Conservation (phyloP, 192 early-diverging fungal genomes). For the Cladochytrium replicatum region DNA sequence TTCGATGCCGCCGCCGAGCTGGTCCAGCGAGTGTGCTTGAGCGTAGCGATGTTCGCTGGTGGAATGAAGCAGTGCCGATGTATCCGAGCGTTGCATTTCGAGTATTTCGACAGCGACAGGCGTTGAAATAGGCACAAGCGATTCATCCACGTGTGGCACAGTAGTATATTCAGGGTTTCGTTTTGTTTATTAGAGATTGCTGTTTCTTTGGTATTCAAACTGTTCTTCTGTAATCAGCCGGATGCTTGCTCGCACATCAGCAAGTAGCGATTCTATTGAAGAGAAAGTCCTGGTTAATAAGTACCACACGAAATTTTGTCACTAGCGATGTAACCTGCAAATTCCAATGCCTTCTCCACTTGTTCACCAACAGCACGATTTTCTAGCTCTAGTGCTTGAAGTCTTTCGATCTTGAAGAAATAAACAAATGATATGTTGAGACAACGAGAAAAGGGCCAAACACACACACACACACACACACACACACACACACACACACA, state of each 20-base stretch:
- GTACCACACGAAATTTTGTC: not conserved
- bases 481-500: not conserved
- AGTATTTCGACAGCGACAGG: too few relatives aligned
- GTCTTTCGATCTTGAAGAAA: slow-evolving; percentile 15
- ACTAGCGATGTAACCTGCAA: slow-evolving; percentile 2
- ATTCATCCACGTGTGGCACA: too few relatives aligned
- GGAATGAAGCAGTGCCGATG: too few relatives aligned
- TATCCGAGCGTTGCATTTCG: too few relatives aligned
- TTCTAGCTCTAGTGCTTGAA: slow-evolving; percentile 12
- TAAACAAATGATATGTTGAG: not conserved
- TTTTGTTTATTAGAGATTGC: too few relatives aligned
- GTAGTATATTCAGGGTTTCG: too few relatives aligned
- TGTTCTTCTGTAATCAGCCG: slow-evolving; percentile 13
- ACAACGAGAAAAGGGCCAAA: not conserved
- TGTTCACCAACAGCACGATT: slow-evolving; percentile 12
- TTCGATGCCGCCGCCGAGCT: too few relatives aligned
- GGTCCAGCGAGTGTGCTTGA: too few relatives aligned
- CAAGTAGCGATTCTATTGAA: slow-evolving; percentile 4
- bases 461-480: not conserved
- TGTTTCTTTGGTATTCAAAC: too few relatives aligned
- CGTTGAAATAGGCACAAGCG: too few relatives aligned
- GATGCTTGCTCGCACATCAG: slow-evolving; percentile 1
- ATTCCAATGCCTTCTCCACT: slow-evolving; percentile 12
- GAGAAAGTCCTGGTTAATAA: not conserved
- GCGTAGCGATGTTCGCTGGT: too few relatives aligned